Conservation (phyloP, 192 early-diverging fungal genomes). For the Coemansia sp. region DNA sequence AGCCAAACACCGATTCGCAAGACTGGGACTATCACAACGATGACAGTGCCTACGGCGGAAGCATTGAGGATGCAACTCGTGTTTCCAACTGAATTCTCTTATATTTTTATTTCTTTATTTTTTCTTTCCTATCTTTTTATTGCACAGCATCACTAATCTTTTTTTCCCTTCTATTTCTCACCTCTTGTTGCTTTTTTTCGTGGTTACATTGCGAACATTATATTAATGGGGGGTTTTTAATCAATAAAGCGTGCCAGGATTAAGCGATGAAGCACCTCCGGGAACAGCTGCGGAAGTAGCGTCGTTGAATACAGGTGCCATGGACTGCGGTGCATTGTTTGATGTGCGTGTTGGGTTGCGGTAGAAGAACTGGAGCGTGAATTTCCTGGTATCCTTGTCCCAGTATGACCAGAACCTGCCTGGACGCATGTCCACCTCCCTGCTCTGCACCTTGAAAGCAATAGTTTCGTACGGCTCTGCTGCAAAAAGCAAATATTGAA, state of each 20-base stretch:
- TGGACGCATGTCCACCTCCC: constrained; percentile 84
- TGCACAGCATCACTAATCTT: too few species aligned
- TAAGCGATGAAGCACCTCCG: too few species aligned
- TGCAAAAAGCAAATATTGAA: constrained; percentile 93
- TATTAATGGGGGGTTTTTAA: too few species aligned
- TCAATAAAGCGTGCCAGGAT: too few species aligned
- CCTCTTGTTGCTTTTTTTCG: too few species aligned
- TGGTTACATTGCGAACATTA: too few species aligned
- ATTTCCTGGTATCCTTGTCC: constrained; percentile 88
- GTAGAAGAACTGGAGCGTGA: constrained; percentile 89
- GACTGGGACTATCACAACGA: constrained; percentile 11
- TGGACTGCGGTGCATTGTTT: too few species aligned
- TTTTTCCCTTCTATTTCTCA: too few species aligned
- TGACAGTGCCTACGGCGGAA: constrained; percentile 12
- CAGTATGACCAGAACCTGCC: constrained; percentile 92
- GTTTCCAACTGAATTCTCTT: background rate
- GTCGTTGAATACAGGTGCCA: too few species aligned
- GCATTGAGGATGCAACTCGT: background rate
- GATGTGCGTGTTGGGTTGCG: constrained; percentile 24
- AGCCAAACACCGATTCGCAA: background rate
- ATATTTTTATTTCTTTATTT: too few species aligned
- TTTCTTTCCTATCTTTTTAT: too few species aligned
- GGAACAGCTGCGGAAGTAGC: too few species aligned
- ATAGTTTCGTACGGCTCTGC: constrained; percentile 96
- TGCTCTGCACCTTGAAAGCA: constrained; percentile 90